Base-by-base conservation (phyloP, 2,329 filamentous ascomycete genomes). In the Aspergillus chevalieri region DNA sequence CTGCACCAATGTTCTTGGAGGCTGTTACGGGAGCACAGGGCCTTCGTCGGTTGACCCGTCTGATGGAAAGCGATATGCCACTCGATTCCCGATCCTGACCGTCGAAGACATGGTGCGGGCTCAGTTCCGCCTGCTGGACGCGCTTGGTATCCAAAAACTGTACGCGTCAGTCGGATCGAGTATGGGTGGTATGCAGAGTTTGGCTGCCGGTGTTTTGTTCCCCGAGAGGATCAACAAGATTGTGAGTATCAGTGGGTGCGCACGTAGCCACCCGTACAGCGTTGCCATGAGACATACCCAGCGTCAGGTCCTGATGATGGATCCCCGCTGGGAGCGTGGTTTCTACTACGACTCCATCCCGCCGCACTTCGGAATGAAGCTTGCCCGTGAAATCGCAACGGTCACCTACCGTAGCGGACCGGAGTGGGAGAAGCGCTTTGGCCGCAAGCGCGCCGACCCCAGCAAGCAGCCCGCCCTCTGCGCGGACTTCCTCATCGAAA, bases 281-380 rank as follows among this genome's bases (percentile, higher is more conserved):
- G 95, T 98, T 66, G 93, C 93, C 30, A 96, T 98, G 92, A 84
- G 93, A 47, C 93, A 98, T 71, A 95, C 92, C 0, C 93, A 98
- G 71, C 84, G 93, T 24, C 93, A 97, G 74, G 93, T 96, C 1
- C 80, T 98, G 44, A 97, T 98, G 91, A 96, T 96, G 86, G 93
- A 98, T 63, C 90, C 91, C 2, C 90, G 95, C 63, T 98, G 93
- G 93, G 88, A 89, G 58, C 83, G 93, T 33, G 93, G 93, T 2
- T 95, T 92, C 73, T 97, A 97, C 76, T 95, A 95, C 66, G 86
- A 85, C 62, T 75, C 78, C 39, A 83, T 98, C 6, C 93, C 93
- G 2, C 93, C 93, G 0, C 93, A 98, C 64, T 85, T 87, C 0
- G 93, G 93, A 45, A 97, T 98, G 92, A 98, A 98, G 73, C 84